Base-by-base conservation (phyloP, 164 flowering plant genomes). In the Tetrastigma voinierianum region DNA sequence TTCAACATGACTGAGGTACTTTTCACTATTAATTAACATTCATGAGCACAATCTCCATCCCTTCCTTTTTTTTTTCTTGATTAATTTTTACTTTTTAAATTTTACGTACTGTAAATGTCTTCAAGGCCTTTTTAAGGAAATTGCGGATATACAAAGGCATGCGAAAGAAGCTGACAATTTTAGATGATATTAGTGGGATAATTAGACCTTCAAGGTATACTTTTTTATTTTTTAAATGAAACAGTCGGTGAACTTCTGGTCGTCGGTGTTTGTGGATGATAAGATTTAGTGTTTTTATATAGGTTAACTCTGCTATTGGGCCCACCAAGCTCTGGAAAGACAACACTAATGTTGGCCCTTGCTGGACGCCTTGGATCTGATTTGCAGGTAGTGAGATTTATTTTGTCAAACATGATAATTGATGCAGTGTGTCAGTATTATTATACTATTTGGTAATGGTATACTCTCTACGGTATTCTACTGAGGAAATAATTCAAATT, bases 241-340 rank as follows among this genome's bases (percentile, higher is more conserved):
- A 49, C 1, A 47, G 1, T 48, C 66, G 43, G 18, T 7, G 15
- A 23, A 44, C 10, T 51, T 72, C 10, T 71, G 59, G 9, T 55
- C 20, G 9, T 55, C 20, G 19, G 13, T 51, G 3, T 64, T 67
- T 45, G 32, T 24, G 46, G 58, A 47, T 63, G 51, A 49, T 46
- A 20, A 56, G 24, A 23, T 15, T 11, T 20, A 21, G 19, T 70
- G 32, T 62, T 63, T 7, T 68, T 17, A 23, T 76, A 61, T 69
- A 96, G 99, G 74, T 73, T 96, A 78, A 96, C 99, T 16, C 75
- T 96, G 21, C 80, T 96, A 56, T 72, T 96, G 80, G 99, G 99
- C 62, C 99, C 99, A 62, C 99, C 99, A 64, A 85, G 97, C 84
- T 93, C 97, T 66, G 99, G 99, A 67, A 96, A 96, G 80, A 93